Base-by-base conservation (phyloP, 768 basidiomycete genomes). In the Boletus reticuloceps region DNA sequence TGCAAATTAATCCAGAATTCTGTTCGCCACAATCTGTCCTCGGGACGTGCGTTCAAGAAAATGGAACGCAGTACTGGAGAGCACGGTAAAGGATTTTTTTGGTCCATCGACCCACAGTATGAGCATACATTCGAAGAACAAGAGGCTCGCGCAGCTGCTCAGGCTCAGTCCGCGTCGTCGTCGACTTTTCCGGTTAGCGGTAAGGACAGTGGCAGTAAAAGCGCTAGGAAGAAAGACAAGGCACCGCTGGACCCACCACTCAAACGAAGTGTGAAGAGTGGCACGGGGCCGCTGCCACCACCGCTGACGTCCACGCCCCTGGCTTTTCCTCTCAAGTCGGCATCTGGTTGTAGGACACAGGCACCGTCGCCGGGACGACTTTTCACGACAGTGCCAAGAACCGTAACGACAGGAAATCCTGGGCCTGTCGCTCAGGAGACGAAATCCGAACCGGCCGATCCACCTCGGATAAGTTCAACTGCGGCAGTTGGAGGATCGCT, bases 11-110 rank as follows among this genome's bases (percentile, higher is more conserved):
- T 39, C n/a, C 66, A 94, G 91, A 94, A 90, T 63, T 96, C 96
- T 31, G 88, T 98, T 44, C 88, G 94, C 20, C 94, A 98, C 66
- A 95, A 94, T 68, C 74, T 99, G n/a, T 95, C 94, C 1, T 91
- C 93, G 12, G 88, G 89, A 67, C 84, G 87, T 46, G 93, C 91
- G 1, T 99, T 99, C 74, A 79, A 90, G 69, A 98, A 98, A 72
- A 80, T 91, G 69, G 91, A 94, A 55, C 80, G 91, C 31, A 88
- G 85, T 58, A 83, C 85, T 7, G 89, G 92, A 55, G 91, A 89
- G 75, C 81, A 88, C 56, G 89, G 91, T 10, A 97, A 96, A 69
- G 95, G 94, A 2, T 93, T 87, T 60, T 92, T 94, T 59, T 98
- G 95, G 95, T 88, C 89, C 19, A 78, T 97, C 32, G 94, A 96